Evolutionary conservation across 1,139 yeast species (phyloP).

Genomic region (Entelexis sorbosivorans): DNA sequence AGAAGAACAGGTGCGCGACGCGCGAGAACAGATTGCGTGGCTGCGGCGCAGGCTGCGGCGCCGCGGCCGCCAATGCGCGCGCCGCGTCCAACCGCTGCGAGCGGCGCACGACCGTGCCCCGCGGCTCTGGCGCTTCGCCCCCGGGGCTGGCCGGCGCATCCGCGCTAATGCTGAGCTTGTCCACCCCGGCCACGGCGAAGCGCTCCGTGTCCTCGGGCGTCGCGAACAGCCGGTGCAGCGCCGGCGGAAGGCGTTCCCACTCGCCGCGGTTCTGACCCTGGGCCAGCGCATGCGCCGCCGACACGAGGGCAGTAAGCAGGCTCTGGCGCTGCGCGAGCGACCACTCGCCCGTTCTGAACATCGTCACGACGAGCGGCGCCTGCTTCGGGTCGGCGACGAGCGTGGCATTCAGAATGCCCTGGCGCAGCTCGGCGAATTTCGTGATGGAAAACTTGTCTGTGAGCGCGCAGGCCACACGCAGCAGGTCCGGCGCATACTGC

Average conservation of each 20-base stretch:
- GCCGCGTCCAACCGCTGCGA: constrained; percentile 1
- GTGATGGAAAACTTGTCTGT: constrained; percentile 41
- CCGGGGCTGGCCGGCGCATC: no score
- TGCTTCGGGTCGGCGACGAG: constrained; percentile 40
- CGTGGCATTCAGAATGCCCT: constrained; percentile 44
- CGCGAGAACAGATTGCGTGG: constrained; percentile 34
- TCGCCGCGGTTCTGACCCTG: constrained; percentile 28
- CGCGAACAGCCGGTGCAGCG: constrained; percentile 33
- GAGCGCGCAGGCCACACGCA: constrained; percentile 40
- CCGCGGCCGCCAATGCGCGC: neutral
- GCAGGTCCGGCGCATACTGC: constrained; percentile 40
- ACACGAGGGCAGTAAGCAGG: constrained; percentile 44
- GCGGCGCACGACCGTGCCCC: neutral
- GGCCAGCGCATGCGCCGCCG: constrained; percentile 43
- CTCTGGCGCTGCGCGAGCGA: constrained; percentile 52
- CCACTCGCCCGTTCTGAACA: constrained; percentile 50
- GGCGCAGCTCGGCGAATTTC: constrained; percentile 41
- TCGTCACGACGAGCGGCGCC: constrained; percentile 34
- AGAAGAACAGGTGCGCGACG: constrained; percentile 42
- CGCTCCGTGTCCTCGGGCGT: neutral
- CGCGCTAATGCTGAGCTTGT: neutral
- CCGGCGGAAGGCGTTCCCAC: constrained; percentile 38
- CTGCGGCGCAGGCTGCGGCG: neutral
- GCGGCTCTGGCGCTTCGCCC: neutral
- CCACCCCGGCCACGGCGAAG: neutral